Conservation (phyloP, 257 asterid species). For the Nicotiana otophora region DNA sequence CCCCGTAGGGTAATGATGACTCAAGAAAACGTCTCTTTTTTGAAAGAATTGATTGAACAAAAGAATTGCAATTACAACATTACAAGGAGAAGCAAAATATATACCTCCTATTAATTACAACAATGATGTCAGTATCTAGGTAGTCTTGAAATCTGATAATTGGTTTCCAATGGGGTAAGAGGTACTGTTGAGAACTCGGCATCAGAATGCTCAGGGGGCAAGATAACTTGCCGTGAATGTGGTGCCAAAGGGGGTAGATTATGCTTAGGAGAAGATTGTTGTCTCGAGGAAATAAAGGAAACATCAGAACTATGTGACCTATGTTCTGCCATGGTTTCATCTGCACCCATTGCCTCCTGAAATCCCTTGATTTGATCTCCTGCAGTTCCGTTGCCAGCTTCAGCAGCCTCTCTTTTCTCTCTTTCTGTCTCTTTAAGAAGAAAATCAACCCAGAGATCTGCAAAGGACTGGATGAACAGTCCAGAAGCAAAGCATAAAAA, state of each 20-base stretch:
- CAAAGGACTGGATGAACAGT: conserved; percentile 57
- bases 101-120: conserved; percentile 27
- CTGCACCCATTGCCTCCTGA: conserved; percentile 15
- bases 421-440: conserved; percentile 83
- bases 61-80: conserved; percentile 14
- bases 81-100: conserved; percentile 22
- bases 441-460: conserved; percentile 98
- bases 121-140: conserved; percentile 43
- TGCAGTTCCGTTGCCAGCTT: conserved; percentile 26
- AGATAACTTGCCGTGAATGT: conserved; percentile 31
- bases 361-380: conserved; percentile 33
- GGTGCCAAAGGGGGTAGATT: conserved; percentile 30
- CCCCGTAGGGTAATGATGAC: not conserved
- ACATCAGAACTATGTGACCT: conserved; percentile 13
- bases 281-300: conserved; percentile 22
- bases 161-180: conserved; percentile 59
- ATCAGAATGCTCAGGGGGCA: conserved; percentile 42
- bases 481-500: not conserved
- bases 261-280: conserved; percentile 36
- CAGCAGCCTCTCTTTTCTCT: conserved; percentile 57
- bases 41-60: conserved; percentile 11
- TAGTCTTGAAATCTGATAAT: conserved; percentile 38
- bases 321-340: conserved; percentile 29
- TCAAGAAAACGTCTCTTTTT: not conserved
- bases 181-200: conserved; percentile 92